A percentile compares a stretch with the other conserved stretches of the same genome.
phyloP scores from a whole-genome alignment of 1,284 basidiomycete genomes.

The Moniliophthora roreri region DNA sequence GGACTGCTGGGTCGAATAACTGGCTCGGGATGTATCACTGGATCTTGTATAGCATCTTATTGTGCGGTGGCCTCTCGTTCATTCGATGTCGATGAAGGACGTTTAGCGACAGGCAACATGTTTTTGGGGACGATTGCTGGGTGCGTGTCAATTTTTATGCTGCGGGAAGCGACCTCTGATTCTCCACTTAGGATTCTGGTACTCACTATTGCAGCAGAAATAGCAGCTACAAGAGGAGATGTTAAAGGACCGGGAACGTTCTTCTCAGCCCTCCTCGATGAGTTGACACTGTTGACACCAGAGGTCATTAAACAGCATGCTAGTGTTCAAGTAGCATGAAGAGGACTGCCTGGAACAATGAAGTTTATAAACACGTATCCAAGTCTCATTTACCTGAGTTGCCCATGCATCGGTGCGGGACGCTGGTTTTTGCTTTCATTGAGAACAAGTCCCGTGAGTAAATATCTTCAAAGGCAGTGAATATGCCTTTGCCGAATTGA shows the following conservation, averaged over 20 bases:
- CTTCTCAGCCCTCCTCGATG: constrained; percentile 82
- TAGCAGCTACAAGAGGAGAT: constrained; percentile 66
- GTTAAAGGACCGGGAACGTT: constrained; percentile 89
- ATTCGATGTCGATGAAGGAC: constrained; percentile 31
- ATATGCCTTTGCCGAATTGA: too few species aligned
- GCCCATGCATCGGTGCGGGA: too few species aligned
- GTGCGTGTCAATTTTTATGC: constrained; percentile 40
- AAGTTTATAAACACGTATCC: too few species aligned
- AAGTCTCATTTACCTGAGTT: too few species aligned
- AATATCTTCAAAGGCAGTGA: too few species aligned
- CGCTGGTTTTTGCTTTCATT: too few species aligned
- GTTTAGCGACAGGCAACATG: constrained; percentile 70
- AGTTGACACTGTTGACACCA: constrained; percentile 28
- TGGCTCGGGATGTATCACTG: constrained; percentile 89
- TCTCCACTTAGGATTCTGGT: constrained; percentile 62
- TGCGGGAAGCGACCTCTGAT: constrained; percentile 9
- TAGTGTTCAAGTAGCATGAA: background rate
- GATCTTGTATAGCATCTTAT: constrained; percentile 75
- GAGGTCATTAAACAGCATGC: background rate
- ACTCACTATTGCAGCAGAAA: constrained; percentile 83
- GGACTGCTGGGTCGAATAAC: constrained; percentile 79
- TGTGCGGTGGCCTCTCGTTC: constrained; percentile 64
- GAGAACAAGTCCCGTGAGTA: too few species aligned
- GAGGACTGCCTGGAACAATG: background rate
- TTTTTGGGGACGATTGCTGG: constrained; percentile 75